Evolutionary conservation across 768 basidiomycete genomes (phyloP).

Genomic region (Neoboletus brunneissimus): DNA sequence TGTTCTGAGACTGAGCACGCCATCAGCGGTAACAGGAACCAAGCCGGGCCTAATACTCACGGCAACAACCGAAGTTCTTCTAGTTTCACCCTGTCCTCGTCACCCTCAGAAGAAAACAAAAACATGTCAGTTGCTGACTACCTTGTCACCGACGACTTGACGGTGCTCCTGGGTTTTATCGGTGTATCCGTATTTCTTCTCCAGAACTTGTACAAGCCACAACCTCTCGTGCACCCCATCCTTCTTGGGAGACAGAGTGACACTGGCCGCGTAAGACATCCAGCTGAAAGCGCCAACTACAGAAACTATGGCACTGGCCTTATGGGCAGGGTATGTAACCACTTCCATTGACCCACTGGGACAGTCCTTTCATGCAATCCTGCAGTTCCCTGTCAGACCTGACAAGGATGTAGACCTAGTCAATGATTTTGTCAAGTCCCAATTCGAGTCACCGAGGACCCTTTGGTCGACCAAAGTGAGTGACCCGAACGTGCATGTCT

Average conservation of each 20-base stretch:
- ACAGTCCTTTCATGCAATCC: background rate
- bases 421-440: slow-evolving; percentile 63
- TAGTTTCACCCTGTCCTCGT: background rate
- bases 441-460: slow-evolving; percentile 63
- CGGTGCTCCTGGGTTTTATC: slow-evolving; percentile 71
- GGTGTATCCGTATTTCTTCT: slow-evolving; percentile 74
- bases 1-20: background rate
- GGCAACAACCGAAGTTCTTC: slow-evolving; percentile 5
- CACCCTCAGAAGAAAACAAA: background rate
- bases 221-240: slow-evolving; percentile 90
- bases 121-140: slow-evolving; percentile 52
- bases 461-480: slow-evolving; percentile 77
- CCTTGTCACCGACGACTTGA: slow-evolving; percentile 74
- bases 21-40: background rate
- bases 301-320: slow-evolving; percentile 87
- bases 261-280: slow-evolving; percentile 74
- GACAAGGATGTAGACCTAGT: slow-evolving; percentile 68
- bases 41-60: background rate
- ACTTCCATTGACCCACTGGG: slow-evolving; percentile 1
- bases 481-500: background rate
- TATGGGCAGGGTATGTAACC: slow-evolving; percentile 64
- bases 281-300: slow-evolving; percentile 83
- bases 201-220: slow-evolving; percentile 75
- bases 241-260: slow-evolving; percentile 91
- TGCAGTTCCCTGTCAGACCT: slow-evolving; percentile 71